phyloP scores from a whole-genome alignment of 2,329 filamentous ascomycete species.

The Fusarium sp. region DNA sequence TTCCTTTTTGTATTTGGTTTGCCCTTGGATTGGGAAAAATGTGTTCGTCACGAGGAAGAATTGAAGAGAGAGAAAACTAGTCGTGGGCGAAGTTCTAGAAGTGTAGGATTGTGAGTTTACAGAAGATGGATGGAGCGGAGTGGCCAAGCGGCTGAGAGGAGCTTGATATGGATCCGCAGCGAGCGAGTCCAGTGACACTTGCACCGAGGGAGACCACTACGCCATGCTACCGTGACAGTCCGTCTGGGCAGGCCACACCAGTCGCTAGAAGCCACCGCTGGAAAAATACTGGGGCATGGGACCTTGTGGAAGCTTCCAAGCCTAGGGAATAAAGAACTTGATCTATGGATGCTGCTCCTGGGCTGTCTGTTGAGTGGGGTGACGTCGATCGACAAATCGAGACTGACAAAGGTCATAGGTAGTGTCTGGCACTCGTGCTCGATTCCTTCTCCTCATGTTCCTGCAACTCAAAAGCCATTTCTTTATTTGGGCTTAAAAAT shows the following conservation, averaged over 20 bases:
- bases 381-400: slow-evolving; percentile 36
- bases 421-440: neutral
- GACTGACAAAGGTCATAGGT: slow-evolving; percentile 8
- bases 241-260: slow-evolving; percentile 8
- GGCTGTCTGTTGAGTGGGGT: slow-evolving; percentile 24
- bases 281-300: slow-evolving; percentile 43
- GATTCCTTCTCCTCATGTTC: neutral
- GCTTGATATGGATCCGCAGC: slow-evolving; percentile 36
- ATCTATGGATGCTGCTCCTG: slow-evolving; percentile 17
- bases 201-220: slow-evolving; percentile 15
- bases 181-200: slow-evolving; percentile 41
- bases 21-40: neutral
- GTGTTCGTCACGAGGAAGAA: slow-evolving; percentile 5
- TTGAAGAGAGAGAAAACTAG: slow-evolving; percentile 17
- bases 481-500: neutral
- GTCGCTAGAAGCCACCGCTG: slow-evolving; percentile 23
- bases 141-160: slow-evolving; percentile 12
- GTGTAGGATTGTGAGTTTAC: slow-evolving; percentile 34
- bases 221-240: slow-evolving; percentile 29
- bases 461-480: neutral
- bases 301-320: slow-evolving; percentile 49
- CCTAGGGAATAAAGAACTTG: slow-evolving; percentile 27
- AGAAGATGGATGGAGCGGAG: slow-evolving; percentile 33
- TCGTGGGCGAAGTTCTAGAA: slow-evolving; percentile 20
- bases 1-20: slow-evolving; percentile 8